Conservation (phyloP, 352 stramenopile genomes). For the Peronospora belbahrii region DNA sequence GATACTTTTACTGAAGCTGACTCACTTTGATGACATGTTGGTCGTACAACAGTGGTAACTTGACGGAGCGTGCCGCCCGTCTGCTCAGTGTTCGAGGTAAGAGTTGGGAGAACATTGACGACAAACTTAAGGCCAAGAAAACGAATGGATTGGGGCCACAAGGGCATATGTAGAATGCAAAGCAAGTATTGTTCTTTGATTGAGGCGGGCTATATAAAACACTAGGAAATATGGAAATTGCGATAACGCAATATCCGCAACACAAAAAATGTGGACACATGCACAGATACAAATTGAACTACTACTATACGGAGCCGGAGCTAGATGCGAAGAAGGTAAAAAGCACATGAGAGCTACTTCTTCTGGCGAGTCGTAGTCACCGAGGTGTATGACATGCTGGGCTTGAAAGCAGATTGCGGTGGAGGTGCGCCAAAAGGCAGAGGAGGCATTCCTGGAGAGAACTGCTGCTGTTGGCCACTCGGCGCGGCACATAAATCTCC, state of each 20-base stretch:
- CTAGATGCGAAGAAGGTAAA: constrained; percentile 11
- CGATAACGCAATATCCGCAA: constrained; percentile 7
- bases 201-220: constrained; percentile 14
- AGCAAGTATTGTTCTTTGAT: constrained; percentile 19
- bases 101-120: constrained; percentile 83
- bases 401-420: constrained; percentile 54
- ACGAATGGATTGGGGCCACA: constrained; percentile 3
- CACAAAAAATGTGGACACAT: constrained; percentile 13
- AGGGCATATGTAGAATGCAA: constrained; percentile 1
- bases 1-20: background rate
- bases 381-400: constrained; percentile 72
- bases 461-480: constrained; percentile 15
- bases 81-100: constrained; percentile 92
- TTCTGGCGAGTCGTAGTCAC: constrained; percentile 56
- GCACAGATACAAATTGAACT: constrained; percentile 18
- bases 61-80: constrained; percentile 84
- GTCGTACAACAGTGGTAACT: constrained; percentile 62
- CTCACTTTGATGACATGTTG: constrained; percentile 2
- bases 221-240: constrained; percentile 15
- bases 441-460: constrained; percentile 33
- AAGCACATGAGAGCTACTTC: constrained; percentile 29
- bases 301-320: constrained; percentile 24
- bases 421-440: constrained; percentile 29
- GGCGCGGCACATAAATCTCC: constrained; percentile 7
- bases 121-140: constrained; percentile 62